Percentiles rank a stretch among this genome's conserved stretches.
phyloP scores from a whole-genome alignment of 2,329 filamentous ascomycete species.

The Torrubiellomyces zombiae region DNA sequence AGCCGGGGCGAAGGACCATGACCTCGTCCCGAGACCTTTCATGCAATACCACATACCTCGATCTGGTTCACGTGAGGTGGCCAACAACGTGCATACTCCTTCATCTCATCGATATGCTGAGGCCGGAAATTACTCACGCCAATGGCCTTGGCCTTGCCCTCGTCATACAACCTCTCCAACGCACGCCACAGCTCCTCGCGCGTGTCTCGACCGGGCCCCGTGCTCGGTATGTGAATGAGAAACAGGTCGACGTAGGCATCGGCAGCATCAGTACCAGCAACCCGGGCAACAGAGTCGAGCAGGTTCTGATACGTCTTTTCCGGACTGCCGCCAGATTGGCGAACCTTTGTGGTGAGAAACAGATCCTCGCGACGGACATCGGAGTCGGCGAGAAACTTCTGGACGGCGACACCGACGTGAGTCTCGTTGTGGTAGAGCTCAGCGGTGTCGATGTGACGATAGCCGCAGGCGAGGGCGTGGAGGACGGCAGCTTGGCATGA shows the following conservation, averaged over 20 bases:
- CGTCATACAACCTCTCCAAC: constrained; percentile 41
- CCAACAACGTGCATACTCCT: constrained; percentile 44
- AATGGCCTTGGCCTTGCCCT: constrained; percentile 46
- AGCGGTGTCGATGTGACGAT: constrained; percentile 51
- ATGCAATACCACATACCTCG: constrained; percentile 33
- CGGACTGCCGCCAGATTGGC: constrained; percentile 22
- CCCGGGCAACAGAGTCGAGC: constrained; percentile 44
- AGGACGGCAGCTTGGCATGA: constrained; percentile 41
- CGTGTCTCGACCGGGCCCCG: constrained; percentile 31
- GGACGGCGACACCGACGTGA: constrained; percentile 48
- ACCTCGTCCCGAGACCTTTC: neutral
- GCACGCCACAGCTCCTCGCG: constrained; percentile 49
- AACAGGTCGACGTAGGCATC: constrained; percentile 56
- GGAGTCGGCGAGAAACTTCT: too few species aligned
- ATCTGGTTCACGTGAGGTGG: constrained; percentile 62
- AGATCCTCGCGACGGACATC: constrained; percentile 39
- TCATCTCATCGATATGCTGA: constrained; percentile 52
- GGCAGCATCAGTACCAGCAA: constrained; percentile 33
- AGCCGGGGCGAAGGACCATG: too few species aligned
- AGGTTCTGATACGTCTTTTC: constrained; percentile 43
- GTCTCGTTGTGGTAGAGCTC: constrained; percentile 48
- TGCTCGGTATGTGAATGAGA: constrained; percentile 48
- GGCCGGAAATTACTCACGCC: constrained; percentile 60
- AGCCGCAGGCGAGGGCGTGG: constrained; percentile 38
- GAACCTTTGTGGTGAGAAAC: constrained; percentile 57